Conservation (phyloP, 768 basidiomycete genomes). For the Amanita pallidorosea region DNA sequence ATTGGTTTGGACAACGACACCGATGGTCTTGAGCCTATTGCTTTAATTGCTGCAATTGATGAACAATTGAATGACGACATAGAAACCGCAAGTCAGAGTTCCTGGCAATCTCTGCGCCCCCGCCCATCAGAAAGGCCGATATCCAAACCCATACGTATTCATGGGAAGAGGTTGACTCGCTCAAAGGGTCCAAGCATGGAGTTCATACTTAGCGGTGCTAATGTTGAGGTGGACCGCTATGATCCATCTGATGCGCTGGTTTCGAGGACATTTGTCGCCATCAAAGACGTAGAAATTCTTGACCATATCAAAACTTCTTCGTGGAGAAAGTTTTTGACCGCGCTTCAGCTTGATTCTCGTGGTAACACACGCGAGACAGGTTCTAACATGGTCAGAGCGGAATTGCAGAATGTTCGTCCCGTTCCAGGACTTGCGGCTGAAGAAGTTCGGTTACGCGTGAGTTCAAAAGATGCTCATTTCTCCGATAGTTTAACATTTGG, state of each 20-base stretch:
- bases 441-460: conserved; percentile 70
- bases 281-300: conserved; percentile 76
- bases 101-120: conserved; percentile 82
- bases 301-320: conserved; percentile 98
- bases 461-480: conserved; percentile 16
- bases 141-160: conserved; percentile 28
- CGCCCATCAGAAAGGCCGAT: conserved; percentile 31
- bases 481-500: not conserved
- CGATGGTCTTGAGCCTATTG: conserved; percentile 63
- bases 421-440: conserved; percentile 55
- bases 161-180: conserved; percentile 54
- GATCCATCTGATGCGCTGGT: conserved; percentile 42
- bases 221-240: conserved; percentile 61
- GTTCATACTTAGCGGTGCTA: conserved; percentile 56
- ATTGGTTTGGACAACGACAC: conserved; percentile 79
- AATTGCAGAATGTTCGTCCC: conserved; percentile 66
- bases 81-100: conserved; percentile 71
- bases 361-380: conserved; percentile 87
- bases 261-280: conserved; percentile 55
- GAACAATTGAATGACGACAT: conserved; percentile 72
- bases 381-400: conserved; percentile 88
- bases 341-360: conserved; percentile 70
- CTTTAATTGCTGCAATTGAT: conserved; percentile 85
- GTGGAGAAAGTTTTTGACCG: conserved; percentile 95
- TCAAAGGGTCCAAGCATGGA: conserved; percentile 79